phyloP scores from a whole-genome alignment of 2,329 filamentous ascomycete genomes.

The Anthostomella pinea region DNA sequence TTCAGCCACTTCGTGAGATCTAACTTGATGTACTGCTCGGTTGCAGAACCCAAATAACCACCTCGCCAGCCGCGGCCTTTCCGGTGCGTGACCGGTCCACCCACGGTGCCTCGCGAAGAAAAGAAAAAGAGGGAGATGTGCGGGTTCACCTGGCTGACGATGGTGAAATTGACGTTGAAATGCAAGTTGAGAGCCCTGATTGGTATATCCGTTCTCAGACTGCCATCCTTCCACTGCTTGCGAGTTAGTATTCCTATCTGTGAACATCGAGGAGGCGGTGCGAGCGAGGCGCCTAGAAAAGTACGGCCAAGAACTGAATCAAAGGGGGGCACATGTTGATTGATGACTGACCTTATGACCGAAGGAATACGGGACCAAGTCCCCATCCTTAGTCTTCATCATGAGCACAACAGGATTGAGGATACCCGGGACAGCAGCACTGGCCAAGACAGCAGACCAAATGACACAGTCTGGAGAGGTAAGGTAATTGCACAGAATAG shows the following conservation, averaged over 20 bases:
- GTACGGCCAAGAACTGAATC: too few relatives aligned
- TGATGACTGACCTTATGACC: constrained; percentile 66
- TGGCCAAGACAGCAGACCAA: constrained; percentile 94
- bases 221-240: constrained; percentile 84
- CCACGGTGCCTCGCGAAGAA: constrained; percentile 86
- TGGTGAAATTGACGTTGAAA: constrained; percentile 98
- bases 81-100: constrained; percentile 89
- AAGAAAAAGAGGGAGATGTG: constrained; percentile 99
- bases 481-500: constrained; percentile 92
- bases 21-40: constrained; percentile 93
- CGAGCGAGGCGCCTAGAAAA: too few relatives aligned
- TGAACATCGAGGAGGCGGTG: too few relatives aligned
- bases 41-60: constrained; percentile 86
- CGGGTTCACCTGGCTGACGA: constrained; percentile 86
- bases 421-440: constrained; percentile 92
- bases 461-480: constrained; percentile 96
- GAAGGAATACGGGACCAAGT: constrained; percentile 85
- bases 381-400: constrained; percentile 79
- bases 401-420: constrained; percentile 91
- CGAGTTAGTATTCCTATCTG: constrained; percentile 11
- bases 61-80: constrained; percentile 93
- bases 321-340: too few relatives aligned
- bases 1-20: constrained; percentile 98
- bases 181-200: constrained; percentile 91
- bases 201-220: constrained; percentile 89